Base-by-base conservation (phyloP, 768 basidiomycete species). In the Agrocybe praecox region DNA sequence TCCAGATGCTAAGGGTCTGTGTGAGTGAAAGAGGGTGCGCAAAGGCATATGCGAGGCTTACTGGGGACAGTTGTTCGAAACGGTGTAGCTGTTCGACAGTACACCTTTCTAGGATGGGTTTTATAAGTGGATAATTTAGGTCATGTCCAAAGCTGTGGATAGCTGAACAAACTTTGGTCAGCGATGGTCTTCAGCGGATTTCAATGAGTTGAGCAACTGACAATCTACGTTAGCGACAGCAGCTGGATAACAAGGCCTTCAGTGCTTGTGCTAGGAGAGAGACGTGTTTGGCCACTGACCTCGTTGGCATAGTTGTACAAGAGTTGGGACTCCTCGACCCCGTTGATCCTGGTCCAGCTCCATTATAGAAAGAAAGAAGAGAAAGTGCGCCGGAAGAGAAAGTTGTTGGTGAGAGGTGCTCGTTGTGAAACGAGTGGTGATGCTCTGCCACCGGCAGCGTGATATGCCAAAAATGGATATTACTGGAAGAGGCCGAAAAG, bases 51-150 rank as follows among this genome's bases (percentile, higher is more conserved):
- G 26, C 26, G 9, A 43, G 59, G 74, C 85, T 66, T 66, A 90
- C 92, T 49, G 89, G 88, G 43, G 89, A 87, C 48, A 81, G 74
- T 61, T 82, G 75, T 72, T 94, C 92, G 58, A 94, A 69, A 59
- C 82, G 76, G 55, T 81, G 73, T 22, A 94, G 80, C 58, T 87
- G 86, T 57, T 91, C 88, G 60, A 85, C 79, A 54, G 80, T 80
- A 72, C 90, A 92, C 63, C 81, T 81, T 65, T 88, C 84, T 57
- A 94, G 76, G 44, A 94, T 85, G 44, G 91, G 92, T 66, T 80
- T 82, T 59, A 89, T 80, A 49, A 92, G 76, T 44, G 80, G 75
- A 69, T 83, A 89, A 55, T 82, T 82, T 63, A 90, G 58, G 49
- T 80, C 79, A 59, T 82, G 79, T 14, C 89, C 89, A 22, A 94